Conservation (phyloP, 441 rosid species). For the Jatropha podagrica region DNA sequence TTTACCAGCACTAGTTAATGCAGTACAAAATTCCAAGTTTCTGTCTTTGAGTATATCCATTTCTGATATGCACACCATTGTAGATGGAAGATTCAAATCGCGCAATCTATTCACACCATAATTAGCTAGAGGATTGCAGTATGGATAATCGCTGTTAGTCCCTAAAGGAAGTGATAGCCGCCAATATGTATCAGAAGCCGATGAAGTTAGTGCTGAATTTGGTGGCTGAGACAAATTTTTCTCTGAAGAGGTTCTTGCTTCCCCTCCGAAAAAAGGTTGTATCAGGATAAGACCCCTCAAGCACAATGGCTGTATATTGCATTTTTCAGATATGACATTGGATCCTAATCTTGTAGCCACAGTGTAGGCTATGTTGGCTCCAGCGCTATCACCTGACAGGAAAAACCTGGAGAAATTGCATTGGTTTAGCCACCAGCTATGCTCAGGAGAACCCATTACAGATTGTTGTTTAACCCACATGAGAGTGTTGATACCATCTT, state of each 20-base stretch:
- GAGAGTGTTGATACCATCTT: constrained; percentile 33
- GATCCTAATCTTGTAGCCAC: constrained; percentile 43
- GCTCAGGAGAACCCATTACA: constrained; percentile 9
- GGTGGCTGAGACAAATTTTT: constrained; percentile 29
- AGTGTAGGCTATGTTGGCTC: constrained; percentile 73
- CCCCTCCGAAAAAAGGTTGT: constrained; percentile 81
- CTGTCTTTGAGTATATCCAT: constrained; percentile 64
- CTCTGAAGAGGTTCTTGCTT: constrained; percentile 65
- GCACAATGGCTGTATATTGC: constrained; percentile 26
- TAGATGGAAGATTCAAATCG: constrained; percentile 34
- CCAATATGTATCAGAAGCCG: constrained; percentile 59
- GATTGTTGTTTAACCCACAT: background rate
- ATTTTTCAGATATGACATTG: constrained; percentile 15
- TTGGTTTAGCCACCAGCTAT: constrained; percentile 45
- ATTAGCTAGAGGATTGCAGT: constrained; percentile 57
- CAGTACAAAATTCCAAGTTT: constrained; percentile 49
- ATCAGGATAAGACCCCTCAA: constrained; percentile 52
- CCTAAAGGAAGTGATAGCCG: constrained; percentile 55
- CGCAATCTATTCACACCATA: constrained; percentile 25
- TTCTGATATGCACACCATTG: constrained; percentile 68
- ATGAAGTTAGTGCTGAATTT: constrained; percentile 53
- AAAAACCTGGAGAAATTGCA: constrained; percentile 49
- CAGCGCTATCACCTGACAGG: constrained; percentile 80
- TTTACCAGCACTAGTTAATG: constrained; percentile 49
- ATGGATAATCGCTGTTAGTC: constrained; percentile 58